Evolutionary conservation across 2,329 filamentous ascomycete genomes (phyloP), one percentile per base, ranked within the genome.

Genomic region (Alternaria solani): DNA sequence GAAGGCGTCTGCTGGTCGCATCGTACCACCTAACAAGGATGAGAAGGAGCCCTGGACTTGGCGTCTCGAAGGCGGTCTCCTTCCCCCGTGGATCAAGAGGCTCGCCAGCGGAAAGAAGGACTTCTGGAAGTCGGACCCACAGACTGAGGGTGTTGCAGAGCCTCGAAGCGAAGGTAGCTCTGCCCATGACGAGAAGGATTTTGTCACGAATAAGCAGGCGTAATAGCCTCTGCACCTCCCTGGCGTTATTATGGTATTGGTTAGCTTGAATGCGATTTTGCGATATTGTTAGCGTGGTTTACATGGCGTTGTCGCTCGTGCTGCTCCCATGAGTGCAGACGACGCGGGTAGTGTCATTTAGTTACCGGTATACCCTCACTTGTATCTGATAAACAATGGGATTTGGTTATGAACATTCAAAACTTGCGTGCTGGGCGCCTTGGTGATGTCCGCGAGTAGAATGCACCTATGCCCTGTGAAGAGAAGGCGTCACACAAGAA

Each of bases 21-120:
- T 96, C 64, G 85, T 89, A 7, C 92, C 93, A 0, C 84, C 86
- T 6, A 91, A 94, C 79, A 91, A 92, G 79, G 85, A 90, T 7
- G 82, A 90, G 70, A 92, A 92, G 77, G 92, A 95, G 60, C 86
- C 84, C 9, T 96, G 92, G 93, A 91, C 91, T 0, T 94, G 88
- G 81, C 88, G 86, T 71, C 85, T 94, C 30, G 86, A 89, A 1
- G 91, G 92, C 16, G 92, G 92, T 1, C 79, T 95, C 51, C 79
- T 94, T 26, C 92, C 92, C 0, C 87, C 87, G 0, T 96, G 92
- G 92, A 73, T 93, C 52, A 81, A 83, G 58, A 85, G 92, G 30
- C 80, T 90, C 5, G 74, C 79, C 0, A 80, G 80, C 38, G 92
- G 92, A 28, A 91, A 92, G 82, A 90, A 85, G 79, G 86, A 90